These are phyloP conservation scores for Euphrasia confusa DNA, from an alignment of 257 asterid genomes.

Conservation along the genomic window DNA sequence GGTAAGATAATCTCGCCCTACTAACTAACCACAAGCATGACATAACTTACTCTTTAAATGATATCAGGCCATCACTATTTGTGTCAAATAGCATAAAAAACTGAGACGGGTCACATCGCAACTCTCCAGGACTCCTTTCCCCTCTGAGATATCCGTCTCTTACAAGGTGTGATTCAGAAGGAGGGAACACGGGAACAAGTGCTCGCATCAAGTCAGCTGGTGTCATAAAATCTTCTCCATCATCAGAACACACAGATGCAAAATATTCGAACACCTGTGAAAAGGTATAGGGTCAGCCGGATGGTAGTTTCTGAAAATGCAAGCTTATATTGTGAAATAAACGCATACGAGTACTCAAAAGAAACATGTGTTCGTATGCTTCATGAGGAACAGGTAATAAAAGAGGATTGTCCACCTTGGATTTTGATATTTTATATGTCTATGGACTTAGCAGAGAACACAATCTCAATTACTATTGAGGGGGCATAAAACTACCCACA, in stretches of 20 bases:
- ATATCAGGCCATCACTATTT: slow-evolving; percentile 69
- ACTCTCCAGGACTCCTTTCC: slow-evolving; percentile 82
- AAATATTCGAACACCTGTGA: slow-evolving; percentile 77
- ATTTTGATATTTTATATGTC: background rate
- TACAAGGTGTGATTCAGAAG: slow-evolving; percentile 79
- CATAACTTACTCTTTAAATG: slow-evolving; percentile 74
- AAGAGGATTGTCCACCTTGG: slow-evolving; percentile 8
- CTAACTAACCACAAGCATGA: slow-evolving; percentile 6
- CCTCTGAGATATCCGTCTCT: slow-evolving; percentile 92
- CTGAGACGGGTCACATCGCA: slow-evolving; percentile 69
- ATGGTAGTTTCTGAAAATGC: slow-evolving; percentile 2
- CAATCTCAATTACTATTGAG: slow-evolving; percentile 15
- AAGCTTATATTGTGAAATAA: slow-evolving; percentile 21
- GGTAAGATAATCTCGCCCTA: background rate
- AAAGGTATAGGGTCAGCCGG: slow-evolving; percentile 15
- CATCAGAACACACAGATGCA: slow-evolving; percentile 51
- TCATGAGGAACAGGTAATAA: slow-evolving; percentile 2
- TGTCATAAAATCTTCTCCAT: slow-evolving; percentile 74
- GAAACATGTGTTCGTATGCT: background rate
- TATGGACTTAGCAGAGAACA: background rate
- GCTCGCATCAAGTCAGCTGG: slow-evolving; percentile 97
- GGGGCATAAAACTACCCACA: background rate
- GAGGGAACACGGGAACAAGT: slow-evolving; percentile 92
- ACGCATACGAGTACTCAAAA: background rate
- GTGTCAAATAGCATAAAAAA: slow-evolving; percentile 94